Conservation (phyloP, 345 rosid species). For the Euphorbia lathyris region DNA sequence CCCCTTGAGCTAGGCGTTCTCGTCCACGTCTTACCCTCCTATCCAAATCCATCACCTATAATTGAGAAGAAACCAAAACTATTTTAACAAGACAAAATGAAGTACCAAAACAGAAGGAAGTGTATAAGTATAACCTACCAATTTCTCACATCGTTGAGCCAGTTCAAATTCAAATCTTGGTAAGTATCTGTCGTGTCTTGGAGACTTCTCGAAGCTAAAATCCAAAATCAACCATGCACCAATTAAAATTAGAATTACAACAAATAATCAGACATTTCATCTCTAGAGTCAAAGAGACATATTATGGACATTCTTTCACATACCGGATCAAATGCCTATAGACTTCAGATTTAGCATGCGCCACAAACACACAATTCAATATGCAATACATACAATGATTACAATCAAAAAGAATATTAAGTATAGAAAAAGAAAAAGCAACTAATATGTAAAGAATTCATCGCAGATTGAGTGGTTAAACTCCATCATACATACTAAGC, state of each 20-base stretch:
- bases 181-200: constrained; percentile 67
- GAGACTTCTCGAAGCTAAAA: constrained; percentile 83
- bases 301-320: background rate
- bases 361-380: background rate
- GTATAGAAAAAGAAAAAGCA: background rate
- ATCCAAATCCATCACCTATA: constrained; percentile 89
- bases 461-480: constrained; percentile 20
- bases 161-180: constrained; percentile 93
- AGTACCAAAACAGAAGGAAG: background rate
- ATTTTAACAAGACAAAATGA: background rate
- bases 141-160: constrained; percentile 82
- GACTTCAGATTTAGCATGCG: background rate
- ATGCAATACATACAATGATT: background rate
- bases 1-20: constrained; percentile 91
- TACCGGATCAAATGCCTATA: background rate
- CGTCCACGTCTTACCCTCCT: constrained; percentile 96
- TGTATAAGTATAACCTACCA: constrained; percentile 47
- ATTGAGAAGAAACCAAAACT: background rate
- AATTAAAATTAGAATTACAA: constrained; percentile 6
- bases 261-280: background rate
- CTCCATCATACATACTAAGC: constrained; percentile 18
- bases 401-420: background rate
- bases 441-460: constrained; percentile 18
- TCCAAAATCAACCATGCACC: constrained; percentile 13
- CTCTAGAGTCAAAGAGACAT: background rate